These are phyloP conservation scores for Podospora tetraspora DNA, from an alignment of 495 filamentous ascomycete species.

Conservation along the genomic window DNA sequence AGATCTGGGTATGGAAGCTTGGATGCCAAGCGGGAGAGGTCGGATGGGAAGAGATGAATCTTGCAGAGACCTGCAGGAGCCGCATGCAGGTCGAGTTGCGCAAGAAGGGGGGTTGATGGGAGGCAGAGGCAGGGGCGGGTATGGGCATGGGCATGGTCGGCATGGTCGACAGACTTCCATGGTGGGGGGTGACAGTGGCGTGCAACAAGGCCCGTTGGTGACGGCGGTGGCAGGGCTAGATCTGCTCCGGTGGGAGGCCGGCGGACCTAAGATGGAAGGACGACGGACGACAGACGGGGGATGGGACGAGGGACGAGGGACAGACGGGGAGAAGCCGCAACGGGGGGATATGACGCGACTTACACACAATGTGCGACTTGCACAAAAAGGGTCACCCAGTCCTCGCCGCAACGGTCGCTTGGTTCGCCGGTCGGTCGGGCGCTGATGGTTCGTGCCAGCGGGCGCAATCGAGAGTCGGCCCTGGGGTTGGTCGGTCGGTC, in stretches of 20 bases:
- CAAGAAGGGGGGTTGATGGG: slow-evolving; percentile 8
- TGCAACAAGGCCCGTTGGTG: not conserved
- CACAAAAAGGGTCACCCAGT: slow-evolving; percentile 16
- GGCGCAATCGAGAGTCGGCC: not conserved
- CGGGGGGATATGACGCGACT: slow-evolving; percentile 16
- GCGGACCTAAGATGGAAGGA: not conserved
- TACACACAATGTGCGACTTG: slow-evolving; percentile 22
- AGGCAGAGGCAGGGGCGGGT: slow-evolving; percentile 7
- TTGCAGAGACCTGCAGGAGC: slow-evolving; percentile 33
- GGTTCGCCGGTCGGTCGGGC: not conserved
- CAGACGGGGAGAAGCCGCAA: slow-evolving; percentile 8
- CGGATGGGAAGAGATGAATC: slow-evolving; percentile 16
- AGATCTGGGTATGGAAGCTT: not conserved
- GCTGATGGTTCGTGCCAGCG: not conserved
- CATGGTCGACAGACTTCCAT: not conserved
- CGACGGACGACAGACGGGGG: not conserved
- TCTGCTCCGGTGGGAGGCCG: not conserved
- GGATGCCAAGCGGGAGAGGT: slow-evolving; percentile 15
- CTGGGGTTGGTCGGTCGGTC: not conserved
- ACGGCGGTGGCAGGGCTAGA: not conserved
- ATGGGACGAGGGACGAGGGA: slow-evolving; percentile 3
- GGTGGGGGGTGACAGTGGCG: not conserved
- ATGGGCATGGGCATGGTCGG: not conserved
- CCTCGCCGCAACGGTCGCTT: not conserved
- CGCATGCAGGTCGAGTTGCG: slow-evolving; percentile 27